Evolutionary conservation across 2,329 filamentous ascomycete genomes (phyloP), one percentile per base, ranked within the genome.

Genomic region (Trichophyton equinum): DNA sequence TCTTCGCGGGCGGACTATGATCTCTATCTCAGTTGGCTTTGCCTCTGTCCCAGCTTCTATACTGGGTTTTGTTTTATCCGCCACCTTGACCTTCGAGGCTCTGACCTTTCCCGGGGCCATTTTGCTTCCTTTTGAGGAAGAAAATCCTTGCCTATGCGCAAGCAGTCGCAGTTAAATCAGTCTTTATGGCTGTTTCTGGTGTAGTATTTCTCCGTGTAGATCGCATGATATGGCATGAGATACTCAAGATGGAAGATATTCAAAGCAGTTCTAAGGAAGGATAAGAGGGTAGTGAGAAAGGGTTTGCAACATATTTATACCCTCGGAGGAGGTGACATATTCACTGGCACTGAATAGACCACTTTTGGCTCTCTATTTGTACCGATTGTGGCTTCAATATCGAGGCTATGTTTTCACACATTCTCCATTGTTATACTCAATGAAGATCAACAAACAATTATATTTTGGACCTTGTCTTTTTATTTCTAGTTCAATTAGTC

Each of bases 1-100:
- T 59, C 20, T 58, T 60, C 60, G 60, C n/a, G 46, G 47, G 25
- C n/a, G 58, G 49, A 22, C 59, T 15, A 18, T 13, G 59, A 36
- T 33, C 1, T 27, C 25, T 22, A 49, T 20, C n/a, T 47, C 11
- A 15, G 25, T 22, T 33, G 33, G 30, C 30, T 7, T 46, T 25
- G 25, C 15, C 36, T 60, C 46, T 40, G 18, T 4, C 22, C 56
- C 57, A 20, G 38, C 58, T 51, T 51, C 8, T 51, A 27, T 15
- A 22, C 46, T 51, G 46, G 46, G 20, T 9, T 51, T 22, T 51
- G 20, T 20, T 15, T 20, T 27, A 9, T 42, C 44, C 18, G 2
- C 40, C 22, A 22, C 61, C 22, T 30, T 22, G 18, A n/a, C 44
- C 25, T 57, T n/a, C 42, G 56, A n/a, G 38, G 38, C 30, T 36